phyloP scores from a whole-genome alignment of 257 asterid genomes.

The Ocimum tenuiflorum region DNA sequence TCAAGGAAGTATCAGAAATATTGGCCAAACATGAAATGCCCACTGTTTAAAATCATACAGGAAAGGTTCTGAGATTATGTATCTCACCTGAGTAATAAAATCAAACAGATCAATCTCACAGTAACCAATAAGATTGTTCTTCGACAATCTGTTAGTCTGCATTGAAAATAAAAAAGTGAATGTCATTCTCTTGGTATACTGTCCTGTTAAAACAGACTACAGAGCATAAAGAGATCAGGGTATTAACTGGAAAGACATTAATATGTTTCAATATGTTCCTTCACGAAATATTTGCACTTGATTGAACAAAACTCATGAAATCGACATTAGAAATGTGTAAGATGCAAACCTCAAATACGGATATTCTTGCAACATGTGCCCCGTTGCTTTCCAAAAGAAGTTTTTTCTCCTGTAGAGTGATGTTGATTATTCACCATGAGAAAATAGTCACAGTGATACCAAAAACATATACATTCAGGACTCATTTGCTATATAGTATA shows the following conservation, averaged over 20 bases:
- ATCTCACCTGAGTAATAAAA: conserved; percentile 70
- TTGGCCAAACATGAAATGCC: background rate
- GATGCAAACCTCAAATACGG: conserved; percentile 79
- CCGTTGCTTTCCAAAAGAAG: conserved; percentile 84
- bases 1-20: no score
- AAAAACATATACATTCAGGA: background rate
- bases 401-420: conserved; percentile 69
- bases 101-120: conserved; percentile 89
- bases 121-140: conserved; percentile 76
- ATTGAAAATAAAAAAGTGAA: conserved; percentile 23
- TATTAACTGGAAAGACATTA: background rate
- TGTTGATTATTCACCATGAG: conserved; percentile 7
- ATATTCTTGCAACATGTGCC: conserved; percentile 80
- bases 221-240: conserved; percentile 8
- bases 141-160: conserved; percentile 86
- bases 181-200: conserved; percentile 16
- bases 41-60: background rate
- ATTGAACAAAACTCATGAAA: conserved; percentile 6
- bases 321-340: background rate
- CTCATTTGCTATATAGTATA: no score
- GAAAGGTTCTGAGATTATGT: conserved; percentile 1
- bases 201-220: background rate
- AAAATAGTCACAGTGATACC: conserved; percentile 3
- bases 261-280: background rate
- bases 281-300: conserved; percentile 7